Evolutionary conservation across 208 protist genomes (phyloP), one percentile per base, ranked within the genome.

Genomic region (Lotmaria passim): DNA sequence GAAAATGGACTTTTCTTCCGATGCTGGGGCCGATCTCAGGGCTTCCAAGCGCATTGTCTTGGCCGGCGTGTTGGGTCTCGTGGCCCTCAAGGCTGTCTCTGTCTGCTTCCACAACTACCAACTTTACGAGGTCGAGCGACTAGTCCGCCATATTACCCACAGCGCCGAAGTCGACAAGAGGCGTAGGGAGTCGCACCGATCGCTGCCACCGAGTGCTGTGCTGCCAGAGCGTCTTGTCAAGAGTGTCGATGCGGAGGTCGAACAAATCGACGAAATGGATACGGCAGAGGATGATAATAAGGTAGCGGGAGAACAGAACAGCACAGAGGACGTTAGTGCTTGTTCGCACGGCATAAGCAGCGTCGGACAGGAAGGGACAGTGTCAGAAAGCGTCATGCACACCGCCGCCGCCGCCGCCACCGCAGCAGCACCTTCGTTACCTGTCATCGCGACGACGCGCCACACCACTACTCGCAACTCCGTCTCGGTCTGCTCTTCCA

Each of bases 41-140:
- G 30, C 28, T 21, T 43, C 64, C 17, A 59, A 48, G 52, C 52
- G 52, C 7, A 39, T 70, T 19, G 7, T 70, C 33, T 31, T 62
- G 23, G 51, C 53, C 19, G 52, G 64, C 0, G 39, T 56, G 41
- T 14, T 69, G 28, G 33, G 64, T 31, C 64, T 69, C 6, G 39
- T n/a, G 17, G 64, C 64, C 51, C 3, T 69, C 17, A 69, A 69
- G 52, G 15, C 52, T 19, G 50, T 60, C 52, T 69, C 64, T 2
- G 51, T 17, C 4, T 51, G 50, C 52, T 69, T 60, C 31, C 64
- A 69, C 53, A 51, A 60, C 64, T 69, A 69, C 31, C 64, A 69
- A 28, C 53, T 69, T 8, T 69, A 69, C 51, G 64, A 69, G 64
- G 64, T 69, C 11, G 64, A 69, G 21, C 64, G 64, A 17, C 51